phyloP scores from a whole-genome alignment of 305 asterid species.

The Petunia hybrid region DNA sequence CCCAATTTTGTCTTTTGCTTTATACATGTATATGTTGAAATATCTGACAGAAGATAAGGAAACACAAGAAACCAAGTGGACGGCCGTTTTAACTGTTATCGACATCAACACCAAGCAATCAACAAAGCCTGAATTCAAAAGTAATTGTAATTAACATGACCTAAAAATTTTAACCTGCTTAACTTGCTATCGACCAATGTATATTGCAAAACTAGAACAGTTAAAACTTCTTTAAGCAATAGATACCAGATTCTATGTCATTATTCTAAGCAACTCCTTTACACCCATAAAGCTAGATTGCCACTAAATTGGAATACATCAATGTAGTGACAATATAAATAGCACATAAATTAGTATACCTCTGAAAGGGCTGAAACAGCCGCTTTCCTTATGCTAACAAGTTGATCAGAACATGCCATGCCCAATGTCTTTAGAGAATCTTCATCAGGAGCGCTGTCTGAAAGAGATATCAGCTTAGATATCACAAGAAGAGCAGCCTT shows the following conservation, averaged over 20 bases:
- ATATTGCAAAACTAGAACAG: neutral
- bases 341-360: slow-evolving; percentile 56
- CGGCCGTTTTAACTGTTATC: neutral
- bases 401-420: slow-evolving; percentile 94
- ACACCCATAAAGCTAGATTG: neutral
- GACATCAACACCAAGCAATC: slow-evolving; percentile 6
- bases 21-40: neutral
- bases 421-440: slow-evolving; percentile 81
- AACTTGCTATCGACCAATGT: slow-evolving; percentile 10
- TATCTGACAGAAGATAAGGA: neutral
- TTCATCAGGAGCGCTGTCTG: slow-evolving; percentile 73
- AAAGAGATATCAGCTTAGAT: slow-evolving; percentile 67
- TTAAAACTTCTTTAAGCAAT: neutral
- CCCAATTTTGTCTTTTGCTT: neutral
- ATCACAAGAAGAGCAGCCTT: slow-evolving; percentile 84
- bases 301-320: neutral
- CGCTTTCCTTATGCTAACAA: slow-evolving; percentile 93
- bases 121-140: neutral
- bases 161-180: neutral
- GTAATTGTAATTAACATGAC: neutral
- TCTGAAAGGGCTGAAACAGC: slow-evolving; percentile 91
- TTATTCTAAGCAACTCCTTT: too few relatives aligned
- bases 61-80: neutral
- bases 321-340: neutral
- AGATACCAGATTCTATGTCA: neutral